Conservation (phyloP, 768 basidiomycete genomes). For the Filobasidium floriforme region DNA sequence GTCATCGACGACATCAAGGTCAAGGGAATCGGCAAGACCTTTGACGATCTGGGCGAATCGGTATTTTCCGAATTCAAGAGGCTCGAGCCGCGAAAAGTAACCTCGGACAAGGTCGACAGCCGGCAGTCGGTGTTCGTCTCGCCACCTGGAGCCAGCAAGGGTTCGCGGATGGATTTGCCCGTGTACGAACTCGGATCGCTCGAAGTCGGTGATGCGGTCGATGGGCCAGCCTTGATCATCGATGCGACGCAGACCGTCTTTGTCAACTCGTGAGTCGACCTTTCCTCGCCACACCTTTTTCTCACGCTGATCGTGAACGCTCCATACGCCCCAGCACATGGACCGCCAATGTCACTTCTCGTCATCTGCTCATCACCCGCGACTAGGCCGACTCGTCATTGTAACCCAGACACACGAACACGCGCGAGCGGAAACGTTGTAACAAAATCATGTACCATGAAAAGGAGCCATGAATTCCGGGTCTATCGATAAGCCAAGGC, state of each 20-base stretch:
- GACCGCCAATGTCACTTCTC: slow-evolving; percentile 20
- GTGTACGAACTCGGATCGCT: slow-evolving; percentile 66
- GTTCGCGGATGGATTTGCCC: slow-evolving; percentile 55
- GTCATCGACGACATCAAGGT: slow-evolving; percentile 91
- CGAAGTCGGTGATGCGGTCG: slow-evolving; percentile 60
- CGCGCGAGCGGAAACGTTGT: no score
- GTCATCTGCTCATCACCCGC: slow-evolving; percentile 20
- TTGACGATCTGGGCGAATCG: slow-evolving; percentile 68
- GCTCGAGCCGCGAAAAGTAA: slow-evolving; percentile 48
- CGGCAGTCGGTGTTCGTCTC: slow-evolving; percentile 34
- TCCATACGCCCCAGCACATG: slow-evolving; percentile 7
- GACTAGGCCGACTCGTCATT: no score
- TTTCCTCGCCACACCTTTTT: background rate
- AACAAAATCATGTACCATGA: no score
- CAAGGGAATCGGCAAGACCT: slow-evolving; percentile 82
- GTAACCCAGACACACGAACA: no score
- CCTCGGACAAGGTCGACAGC: slow-evolving; percentile 19
- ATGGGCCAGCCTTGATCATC: slow-evolving; percentile 88
- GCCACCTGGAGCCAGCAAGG: slow-evolving; percentile 20
- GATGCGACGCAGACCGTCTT: slow-evolving; percentile 95
- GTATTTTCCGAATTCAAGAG: slow-evolving; percentile 66
- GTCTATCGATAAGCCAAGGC: no score
- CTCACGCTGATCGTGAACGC: background rate
- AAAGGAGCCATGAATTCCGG: no score
- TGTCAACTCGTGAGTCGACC: slow-evolving; percentile 54